phyloP scores from a whole-genome alignment of 805 yeast genomes.

The Schwanniomyces yamadae region DNA sequence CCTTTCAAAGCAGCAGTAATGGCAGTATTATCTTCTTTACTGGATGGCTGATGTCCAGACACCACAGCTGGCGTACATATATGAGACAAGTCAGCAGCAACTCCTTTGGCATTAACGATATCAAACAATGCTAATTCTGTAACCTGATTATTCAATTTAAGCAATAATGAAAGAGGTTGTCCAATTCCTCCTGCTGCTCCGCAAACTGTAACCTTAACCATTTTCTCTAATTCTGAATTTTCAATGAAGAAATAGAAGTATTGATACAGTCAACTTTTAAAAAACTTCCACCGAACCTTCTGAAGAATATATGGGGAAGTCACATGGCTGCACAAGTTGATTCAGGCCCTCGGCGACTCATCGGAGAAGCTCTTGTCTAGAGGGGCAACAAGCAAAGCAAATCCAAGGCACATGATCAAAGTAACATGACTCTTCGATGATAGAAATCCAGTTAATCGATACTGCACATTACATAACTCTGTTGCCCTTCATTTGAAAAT shows the following conservation, averaged over 20 bases:
- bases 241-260: neutral
- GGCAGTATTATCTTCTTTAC: slow-evolving; percentile 38
- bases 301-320: slow-evolving; percentile 3
- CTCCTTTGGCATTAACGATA: slow-evolving; percentile 46
- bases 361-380: neutral
- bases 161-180: slow-evolving; percentile 44
- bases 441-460: no score
- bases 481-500: no score
- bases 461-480: no score
- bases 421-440: no score
- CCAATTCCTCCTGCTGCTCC: slow-evolving; percentile 53
- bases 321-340: slow-evolving; percentile 1
- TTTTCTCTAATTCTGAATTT: slow-evolving; percentile 7
- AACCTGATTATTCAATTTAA: slow-evolving; percentile 39
- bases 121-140: slow-evolving; percentile 41
- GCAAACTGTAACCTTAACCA: slow-evolving; percentile 48
- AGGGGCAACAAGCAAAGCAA: no score
- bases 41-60: slow-evolving; percentile 39
- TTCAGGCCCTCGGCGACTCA: slow-evolving; percentile 3
- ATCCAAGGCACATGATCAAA: no score
- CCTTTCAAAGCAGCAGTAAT: slow-evolving; percentile 36
- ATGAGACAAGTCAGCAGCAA: slow-evolving; percentile 47
- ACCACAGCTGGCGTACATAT: slow-evolving; percentile 41
- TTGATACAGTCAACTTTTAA: no score
- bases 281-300: no score